Evolutionary conservation across 495 filamentous ascomycete genomes (phyloP).

Genomic region (Penicillium ochrochloron): DNA sequence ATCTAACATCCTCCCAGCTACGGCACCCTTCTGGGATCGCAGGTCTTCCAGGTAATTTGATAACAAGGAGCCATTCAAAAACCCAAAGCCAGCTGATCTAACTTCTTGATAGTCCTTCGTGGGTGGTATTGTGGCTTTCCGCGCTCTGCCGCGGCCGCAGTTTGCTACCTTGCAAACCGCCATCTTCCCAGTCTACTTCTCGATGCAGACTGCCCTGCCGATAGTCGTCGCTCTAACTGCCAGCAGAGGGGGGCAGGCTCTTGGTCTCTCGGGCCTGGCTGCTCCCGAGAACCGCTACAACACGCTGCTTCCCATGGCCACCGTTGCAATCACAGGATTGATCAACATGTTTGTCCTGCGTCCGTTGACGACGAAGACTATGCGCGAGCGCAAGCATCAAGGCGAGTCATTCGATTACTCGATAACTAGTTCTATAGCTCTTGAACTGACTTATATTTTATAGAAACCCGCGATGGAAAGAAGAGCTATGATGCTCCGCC

Average conservation of each 20-base stretch:
- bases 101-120: conserved; percentile 68
- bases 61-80: not conserved
- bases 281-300: conserved; percentile 57
- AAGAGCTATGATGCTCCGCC: conserved; percentile 73
- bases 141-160: conserved; percentile 73
- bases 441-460: not conserved
- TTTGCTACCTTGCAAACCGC: conserved; percentile 78
- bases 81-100: not conserved
- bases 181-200: conserved; percentile 87
- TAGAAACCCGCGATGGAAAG: conserved; percentile 82
- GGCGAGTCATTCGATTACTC: conserved; percentile 50
- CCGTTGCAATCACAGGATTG: conserved; percentile 65
- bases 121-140: conserved; percentile 73
- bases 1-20: conserved; percentile 59
- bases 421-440: not conserved
- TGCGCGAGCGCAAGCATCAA: conserved; percentile 75
- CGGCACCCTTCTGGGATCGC: conserved; percentile 76
- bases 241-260: conserved; percentile 52
- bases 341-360: conserved; percentile 70
- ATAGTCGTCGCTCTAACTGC: conserved; percentile 79
- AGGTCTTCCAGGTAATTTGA: conserved; percentile 71
- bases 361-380: conserved; percentile 71
- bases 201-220: conserved; percentile 75
- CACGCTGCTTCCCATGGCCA: conserved; percentile 67
- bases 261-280: conserved; percentile 59